Base-by-base conservation (phyloP, 805 yeast genomes). In the Maudiozyma pseudohumilis region DNA sequence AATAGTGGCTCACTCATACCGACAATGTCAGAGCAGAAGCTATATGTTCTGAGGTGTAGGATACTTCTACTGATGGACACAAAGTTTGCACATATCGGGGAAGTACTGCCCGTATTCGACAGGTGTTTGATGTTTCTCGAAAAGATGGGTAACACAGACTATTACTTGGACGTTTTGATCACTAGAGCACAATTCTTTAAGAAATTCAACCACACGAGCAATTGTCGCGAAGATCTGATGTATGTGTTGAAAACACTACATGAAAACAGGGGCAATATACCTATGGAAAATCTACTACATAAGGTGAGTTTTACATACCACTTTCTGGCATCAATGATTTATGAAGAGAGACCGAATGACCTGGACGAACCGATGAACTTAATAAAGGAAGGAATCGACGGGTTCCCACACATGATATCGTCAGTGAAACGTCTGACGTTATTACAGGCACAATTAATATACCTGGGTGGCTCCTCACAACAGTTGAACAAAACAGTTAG, bases 151-250 rank as follows among this genome's bases (percentile, higher is more conserved):
- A 36, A 42, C 8, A 28, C 45, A 5, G 30, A 47, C 8, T 36
- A 40, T 10, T 45, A 45, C 26, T 35, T 47, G 15, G 50, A 50
- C 22, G 44, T 47, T 13, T 31, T 50, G 13, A 31, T 49, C 12
- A 40, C 53, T 6, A 49, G 50, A 30, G 55, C 52, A 5, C 55
- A 50, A 29, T 29, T 50, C 28, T 47, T 44, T 24, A 39, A 40
- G n/a, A 50, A 45, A 37, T 34, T 41, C 17, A 31, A 40, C 3
- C 35, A 43, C n/a, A 33, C 36, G 15, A 41, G 32, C 6, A 40
- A 34, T 28, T 44, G 47, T 20, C 35, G 36, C 8, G 31, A 40
- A 20, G 53, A 50, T 15, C 25, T 50, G 28, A 20, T 36, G 7
- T 38, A 39, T 21, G 39, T 43, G 7, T 40, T 50, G 15, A 36